phyloP scores from a whole-genome alignment of 2,329 filamentous ascomycete species.

The Colletotrichum sublineola region DNA sequence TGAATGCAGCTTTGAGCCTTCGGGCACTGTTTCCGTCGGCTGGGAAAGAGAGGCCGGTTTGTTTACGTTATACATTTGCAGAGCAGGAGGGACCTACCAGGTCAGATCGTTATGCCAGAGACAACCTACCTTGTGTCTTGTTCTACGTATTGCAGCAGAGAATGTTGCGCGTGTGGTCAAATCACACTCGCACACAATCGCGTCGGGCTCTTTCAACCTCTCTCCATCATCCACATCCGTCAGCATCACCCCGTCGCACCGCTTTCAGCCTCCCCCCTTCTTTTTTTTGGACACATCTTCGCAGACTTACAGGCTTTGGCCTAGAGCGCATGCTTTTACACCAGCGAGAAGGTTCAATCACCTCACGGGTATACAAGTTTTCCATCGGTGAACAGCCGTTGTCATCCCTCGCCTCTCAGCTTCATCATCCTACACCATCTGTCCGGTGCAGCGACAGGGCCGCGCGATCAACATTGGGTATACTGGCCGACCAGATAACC shows the following conservation, averaged over 20 bases:
- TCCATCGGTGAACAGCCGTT: not conserved
- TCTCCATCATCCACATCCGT: constrained; percentile 5
- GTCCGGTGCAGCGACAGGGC: not conserved
- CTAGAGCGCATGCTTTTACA: constrained; percentile 39
- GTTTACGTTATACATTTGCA: not conserved
- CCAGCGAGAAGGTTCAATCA: constrained; percentile 32
- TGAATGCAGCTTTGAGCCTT: not conserved
- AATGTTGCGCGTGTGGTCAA: too few relatives aligned
- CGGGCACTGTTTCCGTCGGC: too few relatives aligned
- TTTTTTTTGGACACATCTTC: constrained; percentile 35
- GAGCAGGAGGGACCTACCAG: not conserved
- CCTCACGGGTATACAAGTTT: not conserved
- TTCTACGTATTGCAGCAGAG: too few relatives aligned
- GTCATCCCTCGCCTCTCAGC: not conserved
- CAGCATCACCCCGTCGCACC: constrained; percentile 18
- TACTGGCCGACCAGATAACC: not conserved
- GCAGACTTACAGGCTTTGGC: constrained; percentile 33
- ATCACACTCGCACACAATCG: not conserved
- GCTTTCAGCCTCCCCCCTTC: constrained; percentile 1
- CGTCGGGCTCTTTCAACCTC: not conserved
- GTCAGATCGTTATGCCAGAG: not conserved
- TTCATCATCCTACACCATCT: not conserved
- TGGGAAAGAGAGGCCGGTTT: not conserved
- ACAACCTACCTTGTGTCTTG: not conserved
- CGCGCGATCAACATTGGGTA: not conserved